These are phyloP conservation scores for Bacterosira constricta DNA, from an alignment of 108 stramenopile species.

Conservation along the genomic window DNA sequence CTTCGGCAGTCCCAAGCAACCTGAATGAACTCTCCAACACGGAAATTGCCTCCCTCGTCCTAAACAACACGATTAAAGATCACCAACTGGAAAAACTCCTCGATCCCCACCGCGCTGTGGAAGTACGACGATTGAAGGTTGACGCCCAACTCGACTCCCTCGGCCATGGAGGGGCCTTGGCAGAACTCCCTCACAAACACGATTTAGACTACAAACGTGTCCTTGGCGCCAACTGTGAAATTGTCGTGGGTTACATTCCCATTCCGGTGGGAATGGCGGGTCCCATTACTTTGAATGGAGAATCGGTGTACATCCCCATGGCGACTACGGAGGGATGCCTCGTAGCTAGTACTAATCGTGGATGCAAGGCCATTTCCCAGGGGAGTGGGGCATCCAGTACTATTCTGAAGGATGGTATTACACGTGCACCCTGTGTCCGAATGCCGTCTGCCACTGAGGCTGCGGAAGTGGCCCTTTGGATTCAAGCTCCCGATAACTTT, in stretches of 20 bases:
- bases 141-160: constrained; percentile 63
- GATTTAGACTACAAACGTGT: constrained; percentile 90
- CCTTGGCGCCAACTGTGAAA: constrained; percentile 97
- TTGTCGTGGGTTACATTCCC: constrained; percentile 96
- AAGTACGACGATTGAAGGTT: constrained; percentile 85
- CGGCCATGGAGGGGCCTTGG: constrained; percentile 51
- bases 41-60: constrained; percentile 80
- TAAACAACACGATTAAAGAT: constrained; percentile 86
- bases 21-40: constrained; percentile 62
- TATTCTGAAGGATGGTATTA: constrained; percentile 95
- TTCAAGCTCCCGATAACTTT: constrained; percentile 86
- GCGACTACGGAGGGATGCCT: constrained; percentile 99
- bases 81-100: constrained; percentile 95
- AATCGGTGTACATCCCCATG: constrained; percentile 94
- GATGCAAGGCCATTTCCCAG: constrained; percentile 94
- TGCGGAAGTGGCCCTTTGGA: constrained; percentile 88
- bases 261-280: constrained; percentile 96
- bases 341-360: constrained; percentile 95
- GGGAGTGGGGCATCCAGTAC: constrained; percentile 77
- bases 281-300: constrained; percentile 89
- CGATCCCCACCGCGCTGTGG: constrained; percentile 90
- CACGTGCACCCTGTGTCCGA: constrained; percentile 95
- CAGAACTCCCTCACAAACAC: constrained; percentile 69
- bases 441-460: constrained; percentile 88
- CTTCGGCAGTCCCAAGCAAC: constrained; percentile 26